phyloP scores from a whole-genome alignment of 2,329 filamentous ascomycete genomes.

The Xylaria sp. region DNA sequence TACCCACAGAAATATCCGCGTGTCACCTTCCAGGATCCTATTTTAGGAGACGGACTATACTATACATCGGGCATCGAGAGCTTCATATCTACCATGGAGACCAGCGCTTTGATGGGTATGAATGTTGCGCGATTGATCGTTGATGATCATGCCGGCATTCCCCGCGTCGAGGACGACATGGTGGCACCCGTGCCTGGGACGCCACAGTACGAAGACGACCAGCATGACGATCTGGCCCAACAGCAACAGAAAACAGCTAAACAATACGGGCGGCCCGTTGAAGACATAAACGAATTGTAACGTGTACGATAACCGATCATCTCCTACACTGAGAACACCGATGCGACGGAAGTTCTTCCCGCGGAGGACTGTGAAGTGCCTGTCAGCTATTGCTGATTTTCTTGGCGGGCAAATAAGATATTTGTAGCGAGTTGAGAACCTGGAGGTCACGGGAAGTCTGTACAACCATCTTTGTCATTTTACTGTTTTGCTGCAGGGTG shows the following conservation, averaged over 20 bases:
- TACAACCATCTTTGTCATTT: neutral
- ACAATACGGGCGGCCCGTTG: neutral
- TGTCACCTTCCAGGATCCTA: slow-evolving; percentile 85
- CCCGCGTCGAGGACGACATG: slow-evolving; percentile 23
- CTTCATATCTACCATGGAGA: slow-evolving; percentile 98
- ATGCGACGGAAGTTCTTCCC: neutral
- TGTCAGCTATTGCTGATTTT: neutral
- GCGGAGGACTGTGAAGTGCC: neutral
- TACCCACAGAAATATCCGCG: slow-evolving; percentile 89
- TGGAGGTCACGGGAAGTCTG: neutral
- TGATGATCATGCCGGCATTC: slow-evolving; percentile 60
- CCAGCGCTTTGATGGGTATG: slow-evolving; percentile 89
- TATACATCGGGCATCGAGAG: slow-evolving; percentile 84
- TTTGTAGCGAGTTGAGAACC: neutral
- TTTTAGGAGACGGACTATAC: slow-evolving; percentile 74
- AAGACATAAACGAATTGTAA: slow-evolving; percentile 27
- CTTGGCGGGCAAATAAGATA: neutral
- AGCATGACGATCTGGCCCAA: slow-evolving; percentile 28
- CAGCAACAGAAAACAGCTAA: slow-evolving; percentile 16
- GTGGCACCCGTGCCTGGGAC: neutral
- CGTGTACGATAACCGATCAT: neutral
- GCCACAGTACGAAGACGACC: slow-evolving; percentile 29
- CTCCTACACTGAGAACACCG: neutral
- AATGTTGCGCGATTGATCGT: slow-evolving; percentile 80
- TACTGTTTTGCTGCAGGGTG: neutral